These are phyloP conservation scores for Conoideocrella luteorostrata DNA, from an alignment of 2,329 filamentous ascomycete species.

Conservation along the genomic window DNA sequence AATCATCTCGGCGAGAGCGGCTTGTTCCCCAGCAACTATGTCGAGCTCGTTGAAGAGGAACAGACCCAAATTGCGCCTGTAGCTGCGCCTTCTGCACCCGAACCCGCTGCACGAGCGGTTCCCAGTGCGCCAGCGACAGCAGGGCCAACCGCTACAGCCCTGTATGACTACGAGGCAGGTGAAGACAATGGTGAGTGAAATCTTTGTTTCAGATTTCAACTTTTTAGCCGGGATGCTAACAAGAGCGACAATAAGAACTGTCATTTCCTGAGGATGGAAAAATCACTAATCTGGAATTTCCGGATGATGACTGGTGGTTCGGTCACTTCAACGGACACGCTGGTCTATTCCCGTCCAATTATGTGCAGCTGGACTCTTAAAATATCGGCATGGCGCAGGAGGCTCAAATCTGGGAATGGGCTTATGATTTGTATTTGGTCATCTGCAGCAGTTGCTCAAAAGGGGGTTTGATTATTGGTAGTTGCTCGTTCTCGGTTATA, in stretches of 20 bases:
- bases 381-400: no score
- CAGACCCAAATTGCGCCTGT: constrained; percentile 27
- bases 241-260: constrained; percentile 43
- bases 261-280: constrained; percentile 87
- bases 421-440: no score
- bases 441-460: no score
- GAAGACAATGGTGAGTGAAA: constrained; percentile 73
- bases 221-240: background rate
- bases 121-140: constrained; percentile 31
- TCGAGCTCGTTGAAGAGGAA: constrained; percentile 70
- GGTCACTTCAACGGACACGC: constrained; percentile 73
- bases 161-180: constrained; percentile 95
- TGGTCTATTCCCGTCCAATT: constrained; percentile 78
- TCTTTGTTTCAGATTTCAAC: no score
- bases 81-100: constrained; percentile 27
- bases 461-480: no score
- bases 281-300: constrained; percentile 82
- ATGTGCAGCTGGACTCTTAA: constrained; percentile 51
- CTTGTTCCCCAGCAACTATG: constrained; percentile 95
- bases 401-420: no score
- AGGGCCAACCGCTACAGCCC: constrained; percentile 69
- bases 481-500: no score
- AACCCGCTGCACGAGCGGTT: constrained; percentile 19
- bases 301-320: constrained; percentile 98
- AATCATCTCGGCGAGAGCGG: constrained; percentile 80